These are phyloP conservation scores for Plectosphaerella sp. DNA, from an alignment of 2,329 filamentous ascomycete species.

Conservation along the genomic window DNA sequence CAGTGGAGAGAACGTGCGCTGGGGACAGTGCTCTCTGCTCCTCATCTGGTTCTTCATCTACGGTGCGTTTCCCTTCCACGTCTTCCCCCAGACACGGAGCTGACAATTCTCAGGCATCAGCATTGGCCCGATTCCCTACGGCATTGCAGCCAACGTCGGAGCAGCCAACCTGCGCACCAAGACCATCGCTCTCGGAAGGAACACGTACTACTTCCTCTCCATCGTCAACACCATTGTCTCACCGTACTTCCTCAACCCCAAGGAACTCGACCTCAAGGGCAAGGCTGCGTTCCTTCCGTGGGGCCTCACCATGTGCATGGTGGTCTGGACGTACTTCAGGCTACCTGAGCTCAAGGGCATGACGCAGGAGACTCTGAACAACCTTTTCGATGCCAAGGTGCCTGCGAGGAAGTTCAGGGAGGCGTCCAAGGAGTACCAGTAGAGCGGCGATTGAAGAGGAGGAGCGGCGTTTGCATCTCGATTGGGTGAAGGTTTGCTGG, in stretches of 20 bases:
- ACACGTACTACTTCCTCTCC: slow-evolving; percentile 32
- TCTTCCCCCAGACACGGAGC: slow-evolving; percentile 28
- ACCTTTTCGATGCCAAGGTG: neutral
- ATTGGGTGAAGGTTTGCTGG: too few species aligned
- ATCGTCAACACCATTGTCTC: slow-evolving; percentile 32
- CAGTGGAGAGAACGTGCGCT: slow-evolving; percentile 20
- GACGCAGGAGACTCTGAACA: neutral
- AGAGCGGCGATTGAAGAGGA: neutral
- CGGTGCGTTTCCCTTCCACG: too few species aligned
- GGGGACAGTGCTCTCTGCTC: slow-evolving; percentile 32
- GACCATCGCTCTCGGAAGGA: slow-evolving; percentile 40
- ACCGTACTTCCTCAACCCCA: slow-evolving; percentile 29
- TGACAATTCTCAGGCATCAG: slow-evolving; percentile 31
- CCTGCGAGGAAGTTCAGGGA: neutral
- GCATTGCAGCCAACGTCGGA: slow-evolving; percentile 36
- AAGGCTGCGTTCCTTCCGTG: slow-evolving; percentile 40
- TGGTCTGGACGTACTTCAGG: slow-evolving; percentile 35
- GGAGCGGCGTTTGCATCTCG: too few species aligned
- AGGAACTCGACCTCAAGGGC: slow-evolving; percentile 39
- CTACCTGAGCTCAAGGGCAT: slow-evolving; percentile 34
- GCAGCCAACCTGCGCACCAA: slow-evolving; percentile 41
- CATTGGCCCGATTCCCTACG: slow-evolving; percentile 39
- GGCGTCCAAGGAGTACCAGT: neutral
- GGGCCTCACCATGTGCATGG: slow-evolving; percentile 34
- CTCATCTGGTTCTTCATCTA: slow-evolving; percentile 37